phyloP scores from a whole-genome alignment of 805 yeast species.

The Cyberlindnera misumaiensis region DNA sequence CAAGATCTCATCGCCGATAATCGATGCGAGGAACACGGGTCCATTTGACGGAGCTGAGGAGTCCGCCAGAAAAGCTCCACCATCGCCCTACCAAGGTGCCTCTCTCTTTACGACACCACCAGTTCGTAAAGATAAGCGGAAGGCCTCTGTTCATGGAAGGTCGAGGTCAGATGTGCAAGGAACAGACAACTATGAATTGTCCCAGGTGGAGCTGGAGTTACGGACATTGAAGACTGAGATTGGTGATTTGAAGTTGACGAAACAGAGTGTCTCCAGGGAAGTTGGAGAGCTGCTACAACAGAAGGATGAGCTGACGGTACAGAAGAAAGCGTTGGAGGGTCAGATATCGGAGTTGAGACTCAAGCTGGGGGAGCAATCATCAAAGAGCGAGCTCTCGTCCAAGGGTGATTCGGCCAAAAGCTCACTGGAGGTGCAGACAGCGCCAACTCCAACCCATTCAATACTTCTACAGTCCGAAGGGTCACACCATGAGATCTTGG shows the following conservation, averaged over 20 bases:
- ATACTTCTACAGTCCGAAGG: background rate
- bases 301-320: constrained; percentile 36
- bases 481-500: no score
- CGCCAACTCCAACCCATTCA: constrained; percentile 3
- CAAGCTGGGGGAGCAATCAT: no score
- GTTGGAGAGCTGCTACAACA: constrained; percentile 42
- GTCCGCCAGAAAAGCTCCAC: constrained; percentile 2
- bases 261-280: constrained; percentile 40
- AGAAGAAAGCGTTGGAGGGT: no score
- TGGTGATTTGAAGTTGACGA: constrained; percentile 33
- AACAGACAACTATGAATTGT: constrained; percentile 15
- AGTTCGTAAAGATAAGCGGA: constrained; percentile 11
- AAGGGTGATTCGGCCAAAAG: background rate
- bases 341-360: no score
- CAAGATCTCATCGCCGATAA: constrained; percentile 21
- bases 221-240: constrained; percentile 37
- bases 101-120: constrained; percentile 25
- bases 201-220: constrained; percentile 28
- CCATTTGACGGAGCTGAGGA: constrained; percentile 2
- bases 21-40: constrained; percentile 4
- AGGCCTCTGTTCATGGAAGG: constrained; percentile 10
- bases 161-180: constrained; percentile 16
- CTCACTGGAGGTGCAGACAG: background rate
- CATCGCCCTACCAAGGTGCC: constrained; percentile 18
- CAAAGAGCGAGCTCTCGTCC: no score